Evolutionary conservation across 768 basidiomycete genomes (phyloP).

Genomic region (Tylopilus sp.): DNA sequence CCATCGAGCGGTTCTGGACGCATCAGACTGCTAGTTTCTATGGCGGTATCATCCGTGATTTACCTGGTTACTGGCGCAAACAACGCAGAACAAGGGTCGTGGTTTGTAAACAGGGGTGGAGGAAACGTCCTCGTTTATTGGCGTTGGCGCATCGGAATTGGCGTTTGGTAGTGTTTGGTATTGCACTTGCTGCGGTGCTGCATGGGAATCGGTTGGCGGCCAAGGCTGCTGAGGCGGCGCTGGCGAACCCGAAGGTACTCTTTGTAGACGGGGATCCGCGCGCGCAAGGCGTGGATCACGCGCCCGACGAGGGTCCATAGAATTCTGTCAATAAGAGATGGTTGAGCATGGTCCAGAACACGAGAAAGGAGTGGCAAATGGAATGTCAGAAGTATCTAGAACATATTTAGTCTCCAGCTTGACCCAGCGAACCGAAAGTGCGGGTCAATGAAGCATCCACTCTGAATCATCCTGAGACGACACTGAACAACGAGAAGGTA

Average conservation of each 20-base stretch:
- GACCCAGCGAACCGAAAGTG: constrained; percentile 48
- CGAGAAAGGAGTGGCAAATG: constrained; percentile 15
- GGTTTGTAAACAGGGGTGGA: constrained; percentile 45
- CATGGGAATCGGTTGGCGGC: constrained; percentile 16
- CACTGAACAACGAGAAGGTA: constrained; percentile 2
- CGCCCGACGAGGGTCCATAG: constrained; percentile 77
- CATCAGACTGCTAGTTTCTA: constrained; percentile 11
- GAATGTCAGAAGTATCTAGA: constrained; percentile 91
- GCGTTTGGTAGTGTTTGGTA: constrained; percentile 14
- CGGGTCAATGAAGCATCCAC: constrained; percentile 85
- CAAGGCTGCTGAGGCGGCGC: constrained; percentile 25
- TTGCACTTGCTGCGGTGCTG: constrained; percentile 14
- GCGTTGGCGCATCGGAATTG: background rate
- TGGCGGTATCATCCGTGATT: constrained; percentile 6
- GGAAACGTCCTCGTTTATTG: constrained; percentile 7
- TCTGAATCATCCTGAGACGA: constrained; percentile 87
- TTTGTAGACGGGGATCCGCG: constrained; percentile 62
- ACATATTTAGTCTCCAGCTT: constrained; percentile 74
- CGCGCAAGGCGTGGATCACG: constrained; percentile 80
- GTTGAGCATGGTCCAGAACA: constrained; percentile 16
- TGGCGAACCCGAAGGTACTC: constrained; percentile 37
- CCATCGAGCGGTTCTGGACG: constrained; percentile 92
- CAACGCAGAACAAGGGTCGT: constrained; percentile 90
- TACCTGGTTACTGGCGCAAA: constrained; percentile 99
- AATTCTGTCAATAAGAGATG: constrained; percentile 11